phyloP scores from a whole-genome alignment of 1,284 basidiomycete species.

The Pyrrhoderma noxium region DNA sequence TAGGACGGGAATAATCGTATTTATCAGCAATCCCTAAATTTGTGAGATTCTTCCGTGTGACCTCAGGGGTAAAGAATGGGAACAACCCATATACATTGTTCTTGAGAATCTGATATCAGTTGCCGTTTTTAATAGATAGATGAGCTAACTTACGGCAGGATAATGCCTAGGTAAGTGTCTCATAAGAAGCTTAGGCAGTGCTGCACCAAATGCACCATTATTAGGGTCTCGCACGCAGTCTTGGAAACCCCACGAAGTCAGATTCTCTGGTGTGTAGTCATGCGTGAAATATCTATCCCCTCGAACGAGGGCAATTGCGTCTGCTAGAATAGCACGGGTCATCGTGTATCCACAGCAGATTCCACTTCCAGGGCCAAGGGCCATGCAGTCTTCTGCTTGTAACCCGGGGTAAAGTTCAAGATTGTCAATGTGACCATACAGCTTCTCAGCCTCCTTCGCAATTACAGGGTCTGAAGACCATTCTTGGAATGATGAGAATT shows the following conservation, averaged over 20 bases:
- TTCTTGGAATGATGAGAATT: constrained; percentile 42
- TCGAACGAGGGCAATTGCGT: constrained; percentile 47
- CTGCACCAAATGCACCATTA: constrained; percentile 24
- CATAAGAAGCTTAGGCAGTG: constrained; percentile 32
- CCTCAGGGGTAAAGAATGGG: constrained; percentile 47
- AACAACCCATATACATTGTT: constrained; percentile 32
- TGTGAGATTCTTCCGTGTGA: constrained; percentile 37
- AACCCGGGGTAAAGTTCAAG: constrained; percentile 38
- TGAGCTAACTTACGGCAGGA: constrained; percentile 21
- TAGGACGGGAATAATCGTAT: constrained; percentile 39
- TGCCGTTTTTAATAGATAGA: no score
- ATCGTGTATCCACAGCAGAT: constrained; percentile 46
- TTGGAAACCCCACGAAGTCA: constrained; percentile 30
- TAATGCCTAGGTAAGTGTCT: constrained; percentile 43
- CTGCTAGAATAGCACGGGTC: constrained; percentile 35
- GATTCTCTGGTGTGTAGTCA: constrained; percentile 29
- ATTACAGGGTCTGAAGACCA: constrained; percentile 48
- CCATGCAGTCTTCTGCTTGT: constrained; percentile 44
- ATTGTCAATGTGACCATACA: constrained; percentile 48
- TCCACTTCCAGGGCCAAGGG: constrained; percentile 38
- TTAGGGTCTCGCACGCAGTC: constrained; percentile 24
- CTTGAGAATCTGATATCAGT: constrained; percentile 19
- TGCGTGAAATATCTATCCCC: constrained; percentile 28
- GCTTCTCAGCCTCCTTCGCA: constrained; percentile 37
- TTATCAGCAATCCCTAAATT: constrained; percentile 33